These are phyloP conservation scores for Peronosclerospora sorghi DNA, from an alignment of 352 stramenopile genomes.

Conservation along the genomic window DNA sequence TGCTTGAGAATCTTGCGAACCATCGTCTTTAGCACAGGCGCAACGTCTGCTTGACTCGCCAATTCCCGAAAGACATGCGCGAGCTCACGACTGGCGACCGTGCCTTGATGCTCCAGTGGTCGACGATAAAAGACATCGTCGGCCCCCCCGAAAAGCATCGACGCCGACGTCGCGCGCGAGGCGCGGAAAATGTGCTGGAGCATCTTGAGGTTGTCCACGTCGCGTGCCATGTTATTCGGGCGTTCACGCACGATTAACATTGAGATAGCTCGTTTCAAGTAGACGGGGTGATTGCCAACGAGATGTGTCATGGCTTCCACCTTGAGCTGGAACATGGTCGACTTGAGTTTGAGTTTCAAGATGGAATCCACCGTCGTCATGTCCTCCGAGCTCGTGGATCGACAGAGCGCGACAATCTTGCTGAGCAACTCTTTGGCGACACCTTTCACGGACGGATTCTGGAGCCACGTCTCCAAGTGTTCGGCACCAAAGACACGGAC, in stretches of 20 bases:
- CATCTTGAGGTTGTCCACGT: constrained; percentile 87
- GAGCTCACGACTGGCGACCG: constrained; percentile 55
- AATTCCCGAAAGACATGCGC: constrained; percentile 74
- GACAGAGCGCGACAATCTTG: constrained; percentile 61
- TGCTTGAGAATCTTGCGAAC: constrained; percentile 80
- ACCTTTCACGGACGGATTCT: constrained; percentile 69
- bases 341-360: constrained; percentile 81
- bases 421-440: constrained; percentile 60
- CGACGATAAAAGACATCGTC: constrained; percentile 57
- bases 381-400: constrained; percentile 42
- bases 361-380: constrained; percentile 57
- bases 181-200: constrained; percentile 80
- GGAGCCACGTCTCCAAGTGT: constrained; percentile 68
- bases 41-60: constrained; percentile 57
- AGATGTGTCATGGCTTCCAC: constrained; percentile 76
- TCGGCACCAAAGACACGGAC: constrained; percentile 56
- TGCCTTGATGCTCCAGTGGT: constrained; percentile 41
- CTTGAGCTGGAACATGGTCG: constrained; percentile 82
- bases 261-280: constrained; percentile 53
- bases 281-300: constrained; percentile 54
- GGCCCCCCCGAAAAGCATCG: constrained; percentile 20
- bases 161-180: constrained; percentile 23
- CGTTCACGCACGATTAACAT: constrained; percentile 67
- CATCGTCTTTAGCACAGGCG: constrained; percentile 74
- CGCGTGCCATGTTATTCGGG: constrained; percentile 73